Evolutionary conservation across 441 rosid genomes (phyloP), one percentile per base, ranked within the genome.

Genomic region (Erysimum cheiri): DNA sequence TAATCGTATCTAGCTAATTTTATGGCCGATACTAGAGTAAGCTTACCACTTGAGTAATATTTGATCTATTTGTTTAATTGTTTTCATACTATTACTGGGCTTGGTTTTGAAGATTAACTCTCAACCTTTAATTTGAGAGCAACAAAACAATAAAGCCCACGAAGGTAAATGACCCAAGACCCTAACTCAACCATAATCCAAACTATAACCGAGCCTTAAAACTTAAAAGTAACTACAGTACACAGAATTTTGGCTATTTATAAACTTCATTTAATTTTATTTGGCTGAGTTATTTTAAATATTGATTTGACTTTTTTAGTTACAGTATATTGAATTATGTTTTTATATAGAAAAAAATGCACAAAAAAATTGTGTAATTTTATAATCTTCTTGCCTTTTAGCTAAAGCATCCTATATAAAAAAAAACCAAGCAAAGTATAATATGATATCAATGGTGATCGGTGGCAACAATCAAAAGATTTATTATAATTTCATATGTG

Each of bases 171-270:
- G 40, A 61, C 28, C 47, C 22, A 50, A 50, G 0, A 46, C 14
- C 41, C 17, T 15, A 61, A 28, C 8, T 61, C 50, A 44, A 61
- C 66, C 36, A 15, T 13, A 24, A 8, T 60, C 22, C 50, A 60
- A 60, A 26, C 8, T 8, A 60, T 28, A 41, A 14, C 24, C 24
- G 7, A 35, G 5, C 47, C n/a, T n/a, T n/a, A n/a, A n/a, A n/a
- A n/a, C 35, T 7, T 22, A 22, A 3, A 32, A 24, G 2, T 3
- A 58, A 39, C 17, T 22, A 22, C 24, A 22, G 24, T 22, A 19
- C 8, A 15, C 39, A 0, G 24, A n/a, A 54, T 41, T 48, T 49
- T 24, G 1, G 8, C 11, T 22, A 50, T 26, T 19, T 19, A 19
- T 19, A 19, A 19, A 19, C 1, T 19, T 19, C 22, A 19, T 19